phyloP scores from a whole-genome alignment of 2,329 filamentous ascomycete species.

The Botrytis medusae region DNA sequence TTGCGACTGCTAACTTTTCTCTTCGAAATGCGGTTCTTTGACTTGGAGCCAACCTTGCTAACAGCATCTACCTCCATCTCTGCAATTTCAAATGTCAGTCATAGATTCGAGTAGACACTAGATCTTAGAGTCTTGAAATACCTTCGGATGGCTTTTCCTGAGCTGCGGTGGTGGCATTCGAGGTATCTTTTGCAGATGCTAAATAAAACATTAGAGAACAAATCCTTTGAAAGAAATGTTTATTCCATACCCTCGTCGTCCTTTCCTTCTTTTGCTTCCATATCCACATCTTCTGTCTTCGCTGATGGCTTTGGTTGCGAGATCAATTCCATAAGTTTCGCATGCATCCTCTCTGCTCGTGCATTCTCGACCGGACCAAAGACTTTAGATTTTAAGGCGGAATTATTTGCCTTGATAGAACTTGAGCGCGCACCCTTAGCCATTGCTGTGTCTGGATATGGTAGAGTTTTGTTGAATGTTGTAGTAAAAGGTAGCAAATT shows the following conservation, averaged over 20 bases:
- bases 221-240: neutral
- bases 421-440: conserved; percentile 84
- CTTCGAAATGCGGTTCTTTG: conserved; percentile 58
- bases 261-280: conserved; percentile 44
- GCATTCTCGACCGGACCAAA: conserved; percentile 82
- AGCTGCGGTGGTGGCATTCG: conserved; percentile 21
- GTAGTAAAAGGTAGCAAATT: neutral
- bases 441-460: conserved; percentile 56
- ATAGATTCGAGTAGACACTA: conserved; percentile 4
- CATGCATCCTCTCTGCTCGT: conserved; percentile 77
- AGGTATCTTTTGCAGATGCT: conserved; percentile 27
- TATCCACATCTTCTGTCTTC: conserved; percentile 51
- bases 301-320: conserved; percentile 68
- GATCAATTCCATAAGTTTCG: conserved; percentile 79
- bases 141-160: conserved; percentile 34
- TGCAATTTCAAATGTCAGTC: conserved; percentile 24
- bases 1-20: conserved; percentile 48
- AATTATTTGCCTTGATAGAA: conserved; percentile 78
- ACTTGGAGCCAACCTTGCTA: conserved; percentile 42
- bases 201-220: conserved; percentile 24
- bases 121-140: conserved; percentile 16
- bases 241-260: conserved; percentile 9
- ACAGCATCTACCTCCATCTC: conserved; percentile 58
- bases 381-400: conserved; percentile 73
- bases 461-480: neutral